Percentiles rank a stretch among this genome's conserved stretches.
These are phyloP conservation scores for Albugo laibachii DNA, from an alignment of 352 stramenopile genomes.

Conservation along the genomic window DNA sequence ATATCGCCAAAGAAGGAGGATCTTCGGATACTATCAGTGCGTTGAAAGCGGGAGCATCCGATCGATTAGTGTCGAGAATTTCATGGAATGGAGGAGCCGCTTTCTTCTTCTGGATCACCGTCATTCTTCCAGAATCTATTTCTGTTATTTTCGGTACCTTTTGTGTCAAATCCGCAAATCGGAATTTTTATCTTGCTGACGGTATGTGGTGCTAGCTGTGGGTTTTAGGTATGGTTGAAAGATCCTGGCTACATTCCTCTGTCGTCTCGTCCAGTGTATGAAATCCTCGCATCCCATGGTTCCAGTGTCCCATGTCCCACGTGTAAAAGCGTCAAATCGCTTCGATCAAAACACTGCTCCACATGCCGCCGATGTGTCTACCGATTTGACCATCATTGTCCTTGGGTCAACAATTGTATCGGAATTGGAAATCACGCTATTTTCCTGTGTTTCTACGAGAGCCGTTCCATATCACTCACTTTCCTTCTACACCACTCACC, in stretches of 20 bases:
- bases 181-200: constrained; percentile 8
- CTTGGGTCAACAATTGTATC: constrained; percentile 77
- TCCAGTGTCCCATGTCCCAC: constrained; percentile 50
- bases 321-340: constrained; percentile 51
- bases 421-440: constrained; percentile 47
- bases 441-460: constrained; percentile 62
- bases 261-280: constrained; percentile 35
- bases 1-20: constrained; percentile 45
- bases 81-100: constrained; percentile 37
- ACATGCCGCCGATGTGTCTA: constrained; percentile 58
- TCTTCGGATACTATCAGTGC: constrained; percentile 45
- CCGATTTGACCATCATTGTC: constrained; percentile 71
- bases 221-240: constrained; percentile 59
- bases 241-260: constrained; percentile 53
- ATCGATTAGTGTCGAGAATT: constrained; percentile 41
- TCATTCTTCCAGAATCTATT: constrained; percentile 25
- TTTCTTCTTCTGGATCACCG: constrained; percentile 48
- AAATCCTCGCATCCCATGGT: constrained; percentile 50
- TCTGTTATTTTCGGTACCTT: constrained; percentile 34
- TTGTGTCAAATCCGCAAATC: constrained; percentile 9
- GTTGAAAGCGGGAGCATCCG: constrained; percentile 40
- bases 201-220: constrained; percentile 22
- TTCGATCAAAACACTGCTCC: constrained; percentile 65
- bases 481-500: no score
- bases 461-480: no score